Base-by-base conservation (phyloP, 2,329 filamentous ascomycete species). In the Colletotrichum navitas region DNA sequence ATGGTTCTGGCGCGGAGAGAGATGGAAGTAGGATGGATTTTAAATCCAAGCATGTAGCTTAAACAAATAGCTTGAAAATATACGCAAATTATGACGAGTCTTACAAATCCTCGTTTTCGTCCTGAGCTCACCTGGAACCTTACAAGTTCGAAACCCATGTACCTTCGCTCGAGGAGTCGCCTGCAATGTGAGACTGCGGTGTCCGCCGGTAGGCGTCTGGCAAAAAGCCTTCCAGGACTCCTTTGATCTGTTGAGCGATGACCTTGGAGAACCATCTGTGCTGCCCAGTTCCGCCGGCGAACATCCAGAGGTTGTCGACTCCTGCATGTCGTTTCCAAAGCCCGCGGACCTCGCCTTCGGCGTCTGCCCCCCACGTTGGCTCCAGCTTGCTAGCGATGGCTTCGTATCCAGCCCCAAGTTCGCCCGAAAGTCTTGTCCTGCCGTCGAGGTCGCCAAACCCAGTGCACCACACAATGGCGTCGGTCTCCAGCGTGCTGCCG, bases 271-370 rank as follows among this genome's bases (percentile, higher is more conserved):
- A 75, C 74, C 76, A 83, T 0, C 82, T 75, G 36, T 82, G 81
- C 36, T 78, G 75, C 58, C 75, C 74, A 2, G 79, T 78, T 10
- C 76, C 73, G 1, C 82, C 81, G 1, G 81, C 79, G 69, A 79
- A 77, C 4, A 78, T 70, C 79, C 80, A 83, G 62, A 80, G 79
- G 24, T 82, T 82, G 8, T 81, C 77, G 14, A 80, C 36, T 6
- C 66, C 70, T 3, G 67, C 41, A 6, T 81, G 79, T 5, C 80
- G 78, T 74, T 82, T 83, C 78, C 80, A 83, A 73, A 84, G 66
- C 0, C 83, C 82, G 0, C 81, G 78, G 26, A 83, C 68, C 76
- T 85, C 83, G 7, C 83, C 83, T 73, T 86, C 83, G 2, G 54
- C 73, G 69, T 85, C 83, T 1, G 83, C 69, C 0, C 82, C 83